These are phyloP conservation scores for Lodderomyces parapsilosis DNA, from an alignment of 1,139 yeast species.

Conservation along the genomic window DNA sequence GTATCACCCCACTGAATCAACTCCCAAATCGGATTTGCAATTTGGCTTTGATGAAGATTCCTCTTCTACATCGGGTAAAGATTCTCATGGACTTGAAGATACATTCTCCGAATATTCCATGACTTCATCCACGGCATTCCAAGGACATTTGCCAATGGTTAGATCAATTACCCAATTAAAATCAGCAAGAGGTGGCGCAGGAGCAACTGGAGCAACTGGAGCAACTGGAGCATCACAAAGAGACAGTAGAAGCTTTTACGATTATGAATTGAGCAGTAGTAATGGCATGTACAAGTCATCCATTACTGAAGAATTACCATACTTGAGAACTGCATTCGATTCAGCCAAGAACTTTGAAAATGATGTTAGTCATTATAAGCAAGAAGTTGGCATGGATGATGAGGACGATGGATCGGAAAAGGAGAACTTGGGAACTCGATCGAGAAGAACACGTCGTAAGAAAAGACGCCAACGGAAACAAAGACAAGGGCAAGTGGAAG, in stretches of 20 bases:
- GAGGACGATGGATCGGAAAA: slow-evolving; percentile 5
- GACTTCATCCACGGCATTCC: slow-evolving; percentile 20
- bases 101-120: slow-evolving; percentile 31
- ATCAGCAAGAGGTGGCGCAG: slow-evolving; percentile 12
- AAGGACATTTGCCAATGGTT: slow-evolving; percentile 33
- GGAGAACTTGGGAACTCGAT: not conserved
- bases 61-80: not conserved
- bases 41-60: slow-evolving; percentile 4
- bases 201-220: not conserved
- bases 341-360: slow-evolving; percentile 52
- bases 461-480: slow-evolving; percentile 4
- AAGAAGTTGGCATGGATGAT: slow-evolving; percentile 5
- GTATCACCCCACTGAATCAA: not conserved
- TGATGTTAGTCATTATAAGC: slow-evolving; percentile 37
- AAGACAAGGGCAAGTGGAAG: slow-evolving; percentile 1
- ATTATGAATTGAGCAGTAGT: slow-evolving; percentile 20
- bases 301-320: slow-evolving; percentile 55
- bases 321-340: slow-evolving; percentile 56
- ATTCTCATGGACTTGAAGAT: slow-evolving; percentile 19
- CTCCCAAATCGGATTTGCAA: not conserved
- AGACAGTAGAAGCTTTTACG: slow-evolving; percentile 8
- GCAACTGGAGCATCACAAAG: not conserved
- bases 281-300: slow-evolving; percentile 44
- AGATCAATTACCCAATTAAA: slow-evolving; percentile 34
- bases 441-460: not conserved